These are phyloP conservation scores for Paraphoma chrysanthemicola DNA, from an alignment of 2,329 filamentous ascomycete species.

Conservation along the genomic window DNA sequence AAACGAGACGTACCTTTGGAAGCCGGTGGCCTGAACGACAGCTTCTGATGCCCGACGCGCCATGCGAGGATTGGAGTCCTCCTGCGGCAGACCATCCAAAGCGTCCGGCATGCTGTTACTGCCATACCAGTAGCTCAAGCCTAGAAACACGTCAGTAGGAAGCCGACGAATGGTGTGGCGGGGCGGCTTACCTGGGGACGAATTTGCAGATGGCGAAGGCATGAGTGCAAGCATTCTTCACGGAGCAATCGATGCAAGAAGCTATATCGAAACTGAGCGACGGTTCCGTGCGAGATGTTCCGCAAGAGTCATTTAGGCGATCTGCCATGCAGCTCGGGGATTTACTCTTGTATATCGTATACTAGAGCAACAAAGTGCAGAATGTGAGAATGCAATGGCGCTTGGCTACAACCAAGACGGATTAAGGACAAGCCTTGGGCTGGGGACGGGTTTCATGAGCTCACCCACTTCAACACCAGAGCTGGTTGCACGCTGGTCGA, in stretches of 20 bases:
- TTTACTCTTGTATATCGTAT: conserved; percentile 39
- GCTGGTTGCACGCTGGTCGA: conserved; percentile 38
- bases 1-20: conserved; percentile 36
- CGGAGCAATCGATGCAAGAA: conserved; percentile 23
- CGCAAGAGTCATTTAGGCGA: conserved; percentile 30
- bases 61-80: conserved; percentile 31
- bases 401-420: conserved; percentile 32
- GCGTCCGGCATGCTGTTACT: conserved; percentile 37
- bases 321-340: conserved; percentile 40
- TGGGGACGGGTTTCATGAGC: conserved; percentile 42
- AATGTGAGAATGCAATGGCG: conserved; percentile 34
- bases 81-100: conserved; percentile 33
- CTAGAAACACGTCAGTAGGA: conserved; percentile 25
- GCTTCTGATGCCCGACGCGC: conserved; percentile 44
- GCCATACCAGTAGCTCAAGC: conserved; percentile 44
- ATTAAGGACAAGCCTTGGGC: conserved; percentile 39
- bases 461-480: conserved; percentile 38
- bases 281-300: conserved; percentile 26
- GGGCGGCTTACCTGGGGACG: conserved; percentile 37
- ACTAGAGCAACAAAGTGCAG: conserved; percentile 13
- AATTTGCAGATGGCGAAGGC: conserved; percentile 43
- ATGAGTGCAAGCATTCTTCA: conserved; percentile 47
- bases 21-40: conserved; percentile 33
- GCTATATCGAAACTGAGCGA: conserved; percentile 27
- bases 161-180: background rate